These are phyloP conservation scores for Colletotrichum australisinense DNA, from an alignment of 2,329 filamentous ascomycete genomes.

Conservation along the genomic window DNA sequence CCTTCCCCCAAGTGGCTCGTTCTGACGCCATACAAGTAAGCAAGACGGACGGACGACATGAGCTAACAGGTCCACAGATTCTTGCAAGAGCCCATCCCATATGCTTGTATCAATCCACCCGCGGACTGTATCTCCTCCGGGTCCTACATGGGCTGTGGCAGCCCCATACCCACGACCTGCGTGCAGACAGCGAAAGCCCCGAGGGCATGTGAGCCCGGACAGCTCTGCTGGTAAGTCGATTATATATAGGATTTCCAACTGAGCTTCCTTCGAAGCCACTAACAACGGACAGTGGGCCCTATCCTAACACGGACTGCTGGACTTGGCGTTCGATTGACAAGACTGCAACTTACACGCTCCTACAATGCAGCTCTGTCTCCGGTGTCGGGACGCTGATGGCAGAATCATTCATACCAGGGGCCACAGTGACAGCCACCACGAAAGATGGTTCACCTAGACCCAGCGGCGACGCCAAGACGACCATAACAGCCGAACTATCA, in stretches of 20 bases:
- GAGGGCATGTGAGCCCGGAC: not conserved
- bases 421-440: not conserved
- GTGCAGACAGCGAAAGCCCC: not conserved
- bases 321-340: not conserved
- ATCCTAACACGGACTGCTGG: not conserved
- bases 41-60: fast-evolving
- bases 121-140: constrained; percentile 7
- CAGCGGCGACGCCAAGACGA: not conserved
- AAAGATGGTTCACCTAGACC: not conserved
- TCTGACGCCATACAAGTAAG: too few species aligned
- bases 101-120: not conserved
- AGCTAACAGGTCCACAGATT: not conserved
- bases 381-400: not conserved
- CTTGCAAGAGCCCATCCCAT: not conserved
- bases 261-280: not conserved
- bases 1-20: fast-evolving
- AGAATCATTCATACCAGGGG: not conserved
- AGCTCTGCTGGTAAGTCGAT: constrained; percentile 20
- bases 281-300: not conserved
- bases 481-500: too few species aligned
- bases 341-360: not conserved
- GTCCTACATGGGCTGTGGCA: constrained; percentile 10
- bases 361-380: not conserved
- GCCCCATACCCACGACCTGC: constrained; percentile 14
- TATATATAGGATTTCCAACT: too few species aligned